Base-by-base conservation (phyloP, 2,329 filamentous ascomycete species). In the Phaeoacremonium minimum region DNA sequence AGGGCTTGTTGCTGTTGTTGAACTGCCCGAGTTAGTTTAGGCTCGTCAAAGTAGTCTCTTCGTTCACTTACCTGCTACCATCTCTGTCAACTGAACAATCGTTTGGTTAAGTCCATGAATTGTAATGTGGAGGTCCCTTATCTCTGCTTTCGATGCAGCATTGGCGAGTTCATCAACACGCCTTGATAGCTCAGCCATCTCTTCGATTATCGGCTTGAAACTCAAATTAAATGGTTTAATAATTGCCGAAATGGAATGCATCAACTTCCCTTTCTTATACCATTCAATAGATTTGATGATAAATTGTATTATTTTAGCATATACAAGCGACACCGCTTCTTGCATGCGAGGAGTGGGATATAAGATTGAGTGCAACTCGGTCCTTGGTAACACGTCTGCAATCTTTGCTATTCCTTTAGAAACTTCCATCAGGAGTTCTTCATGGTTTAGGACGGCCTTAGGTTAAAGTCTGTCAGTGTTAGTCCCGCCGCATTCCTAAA, bases 251-350 rank as follows among this genome's bases (percentile, higher is more conserved):
- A 44, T 28, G 3, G 42, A 19, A 26, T 45, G 49, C 15, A 15
- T 26, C 2, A 47, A 9, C 26, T 32, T 32, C 8, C 40, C 32
- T 28, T 50, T 37, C 7, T 41, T 37, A 18, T 44, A 52, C 50
- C 45, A 53, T 9, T 36, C 41, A 2, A 43, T 20, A 12, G 46
- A 42, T 18, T 34, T 32, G 14, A 43, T 33, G 6, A 49, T 33
- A 18, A 53, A 53, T 13, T 48, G 26, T n/a, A 53, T 45, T 19
- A 52, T 44, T 7, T 48, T 33, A 20, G 42, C 40, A 32, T 50
- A 51, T 1, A 52, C 15, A 13, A 19, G 18, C 4, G 45, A 40
- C 3, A 52, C 32, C 2, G 43, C 43, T 17, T 42, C 18, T 19
- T 32, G 18, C 45, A 52, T 49, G 5, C 14, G 31, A 2, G 29